Percentiles rank a stretch among this genome's conserved stretches.
Conservation (phyloP, 225 moss, liverwort and hornwort genomes). For the Polytrichum formosum region DNA sequence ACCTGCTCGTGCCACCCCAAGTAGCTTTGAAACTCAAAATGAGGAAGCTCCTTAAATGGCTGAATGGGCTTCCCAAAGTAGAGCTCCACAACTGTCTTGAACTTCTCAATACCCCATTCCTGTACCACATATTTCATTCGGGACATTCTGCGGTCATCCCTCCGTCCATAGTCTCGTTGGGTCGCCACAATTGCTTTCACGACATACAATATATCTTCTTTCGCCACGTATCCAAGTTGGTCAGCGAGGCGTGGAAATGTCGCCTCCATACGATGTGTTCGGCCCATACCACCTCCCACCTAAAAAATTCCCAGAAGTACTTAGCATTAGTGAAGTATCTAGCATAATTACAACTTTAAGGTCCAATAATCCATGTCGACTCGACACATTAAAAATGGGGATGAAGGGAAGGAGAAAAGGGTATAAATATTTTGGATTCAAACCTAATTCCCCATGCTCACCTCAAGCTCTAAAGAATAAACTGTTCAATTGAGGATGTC, state of each 20-base stretch:
- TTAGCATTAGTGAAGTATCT: no score
- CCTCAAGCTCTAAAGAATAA: no score
- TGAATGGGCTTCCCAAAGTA: slow-evolving; percentile 73
- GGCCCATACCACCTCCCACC: slow-evolving; percentile 97
- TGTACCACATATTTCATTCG: slow-evolving; percentile 81
- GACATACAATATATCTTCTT: slow-evolving; percentile 81
- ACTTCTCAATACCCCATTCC: slow-evolving; percentile 91
- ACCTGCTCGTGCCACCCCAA: slow-evolving; percentile 96
- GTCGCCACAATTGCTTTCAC: slow-evolving; percentile 95
- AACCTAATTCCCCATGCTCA: no score
- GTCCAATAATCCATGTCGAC: no score
- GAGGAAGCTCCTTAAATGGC: slow-evolving; percentile 56
- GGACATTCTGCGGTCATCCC: slow-evolving; percentile 80
- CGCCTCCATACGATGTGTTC: slow-evolving; percentile 69
- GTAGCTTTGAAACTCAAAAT: slow-evolving; percentile 74
- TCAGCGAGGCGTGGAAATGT: slow-evolving; percentile 84
- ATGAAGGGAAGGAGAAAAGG: no score
- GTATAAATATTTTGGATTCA: no score
- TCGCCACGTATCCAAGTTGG: slow-evolving; percentile 74
- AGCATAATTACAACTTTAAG: no score
- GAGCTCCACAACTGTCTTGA: slow-evolving; percentile 73
- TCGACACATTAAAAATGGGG: no score
- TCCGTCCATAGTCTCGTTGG: slow-evolving; percentile 79
- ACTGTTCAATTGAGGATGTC: no score
- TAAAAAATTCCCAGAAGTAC: slow-evolving; percentile 2